Evolutionary conservation across 768 basidiomycete species (phyloP), one percentile per base, ranked within the genome.

Genomic region (Dioszegia crocea): DNA sequence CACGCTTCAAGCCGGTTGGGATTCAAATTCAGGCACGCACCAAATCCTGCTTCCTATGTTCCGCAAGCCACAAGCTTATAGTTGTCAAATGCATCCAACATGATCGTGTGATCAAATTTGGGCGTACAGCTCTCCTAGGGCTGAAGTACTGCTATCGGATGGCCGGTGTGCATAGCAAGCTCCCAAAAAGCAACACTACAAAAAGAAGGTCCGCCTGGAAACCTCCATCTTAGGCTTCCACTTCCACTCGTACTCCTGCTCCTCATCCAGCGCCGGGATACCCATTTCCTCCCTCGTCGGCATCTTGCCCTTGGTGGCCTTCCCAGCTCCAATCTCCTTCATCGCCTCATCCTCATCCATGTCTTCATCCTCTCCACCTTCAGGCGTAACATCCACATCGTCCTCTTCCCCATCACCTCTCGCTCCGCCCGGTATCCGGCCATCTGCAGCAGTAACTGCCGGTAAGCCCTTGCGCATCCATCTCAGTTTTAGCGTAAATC

Each of bases 401-500:
- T 64, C 70, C 5, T 62, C 60, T 27, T 72, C 74, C 49, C 71
- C 68, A 46, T 71, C 65, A 33, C 76, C 68, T 43, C 67, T 59
- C 26, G 41, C 54, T 5, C 65, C 60, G 46, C 70, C 60, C 5
- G 67, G 68, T 46, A 73, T 70, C 27, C 75, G 64, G 26, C 75
- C 76, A 61, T 76, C 78, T 14, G 61, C 61, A 27, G 76, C 74
- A 11, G 73, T 82, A 26, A 92, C 89, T 4, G 88, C 86, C 1
- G 92, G 93, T 21, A 93, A 80, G 10, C 91, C 92, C 67, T 88
- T 91, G 73, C 87, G 86, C 57, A 99, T 78, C 82, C 87, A 96
- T 38, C 87, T 82, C 56, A 99, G 80, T 78, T 98, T 98, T 11
- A 98, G 82, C 0, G 96, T 98, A 73, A 99, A 96, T 30, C 94